These are phyloP conservation scores for Lenzites betulinus DNA, from an alignment of 768 basidiomycete species.

Conservation along the genomic window DNA sequence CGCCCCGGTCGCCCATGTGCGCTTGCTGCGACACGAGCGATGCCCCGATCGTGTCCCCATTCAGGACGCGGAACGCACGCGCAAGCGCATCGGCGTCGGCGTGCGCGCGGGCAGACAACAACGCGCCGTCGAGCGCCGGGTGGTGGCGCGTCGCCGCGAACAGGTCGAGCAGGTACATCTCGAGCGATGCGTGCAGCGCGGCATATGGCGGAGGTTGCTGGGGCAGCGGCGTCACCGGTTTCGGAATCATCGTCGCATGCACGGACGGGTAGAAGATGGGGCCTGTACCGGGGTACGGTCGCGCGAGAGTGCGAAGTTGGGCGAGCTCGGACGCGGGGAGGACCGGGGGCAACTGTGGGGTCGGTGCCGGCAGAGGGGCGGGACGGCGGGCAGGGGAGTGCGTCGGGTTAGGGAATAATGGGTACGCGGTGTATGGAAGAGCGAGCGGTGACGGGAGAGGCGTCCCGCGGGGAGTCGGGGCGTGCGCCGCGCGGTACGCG, in stretches of 20 bases:
- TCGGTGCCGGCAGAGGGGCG: constrained; percentile 22
- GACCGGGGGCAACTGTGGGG: constrained; percentile 30
- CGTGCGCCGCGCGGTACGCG: constrained; percentile 40
- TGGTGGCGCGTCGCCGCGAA: constrained; percentile 76
- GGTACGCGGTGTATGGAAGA: constrained; percentile 16
- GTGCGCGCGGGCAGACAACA: constrained; percentile 62
- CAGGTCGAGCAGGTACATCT: constrained; percentile 70
- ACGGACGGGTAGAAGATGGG: constrained; percentile 18
- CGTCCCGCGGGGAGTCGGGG: constrained; percentile 30
- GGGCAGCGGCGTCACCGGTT: constrained; percentile 2
- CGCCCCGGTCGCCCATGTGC: constrained; percentile 11
- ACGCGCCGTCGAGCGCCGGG: constrained; percentile 64
- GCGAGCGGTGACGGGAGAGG: constrained; percentile 18
- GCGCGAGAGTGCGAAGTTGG: constrained; percentile 32
- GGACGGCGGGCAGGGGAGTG: constrained; percentile 32
- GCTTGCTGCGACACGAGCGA: constrained; percentile 46
- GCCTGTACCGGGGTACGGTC: constrained; percentile 17
- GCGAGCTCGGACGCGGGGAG: constrained; percentile 33
- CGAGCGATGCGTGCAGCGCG: constrained; percentile 51
- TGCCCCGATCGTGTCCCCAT: constrained; percentile 59
- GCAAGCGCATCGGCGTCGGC: constrained; percentile 68
- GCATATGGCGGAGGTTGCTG: constrained; percentile 33
- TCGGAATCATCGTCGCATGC: background rate
- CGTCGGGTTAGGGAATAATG: constrained; percentile 21
- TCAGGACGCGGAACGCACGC: constrained; percentile 66